Evolutionary conservation across 2,329 filamentous ascomycete species (phyloP).

Genomic region (Aspergillus quadricinctus): DNA sequence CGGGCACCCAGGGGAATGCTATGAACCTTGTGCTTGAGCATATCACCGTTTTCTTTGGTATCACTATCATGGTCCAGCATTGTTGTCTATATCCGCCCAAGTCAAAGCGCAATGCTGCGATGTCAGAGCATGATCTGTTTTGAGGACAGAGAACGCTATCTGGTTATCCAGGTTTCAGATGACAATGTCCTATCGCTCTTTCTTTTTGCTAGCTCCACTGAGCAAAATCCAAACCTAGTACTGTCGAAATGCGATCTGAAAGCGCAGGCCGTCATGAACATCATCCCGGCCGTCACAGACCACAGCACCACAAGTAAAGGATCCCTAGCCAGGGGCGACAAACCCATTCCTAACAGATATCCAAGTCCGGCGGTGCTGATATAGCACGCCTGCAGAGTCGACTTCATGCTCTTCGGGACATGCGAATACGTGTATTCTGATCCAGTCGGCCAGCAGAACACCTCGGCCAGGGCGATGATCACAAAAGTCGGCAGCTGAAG

Average conservation of each 20-base stretch:
- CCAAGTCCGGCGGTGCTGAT: conserved; percentile 7
- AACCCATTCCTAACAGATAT: neutral
- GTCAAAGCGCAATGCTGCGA: neutral
- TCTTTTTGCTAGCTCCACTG: neutral
- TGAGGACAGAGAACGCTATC: neutral
- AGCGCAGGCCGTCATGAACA: neutral
- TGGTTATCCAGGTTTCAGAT: no score
- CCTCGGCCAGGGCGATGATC: conserved; percentile 38
- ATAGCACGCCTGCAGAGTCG: conserved; percentile 26
- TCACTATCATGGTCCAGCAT: neutral
- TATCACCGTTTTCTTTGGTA: neutral
- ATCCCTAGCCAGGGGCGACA: neutral
- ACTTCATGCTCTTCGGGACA: conserved; percentile 40
- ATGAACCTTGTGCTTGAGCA: neutral
- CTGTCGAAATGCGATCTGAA: neutral
- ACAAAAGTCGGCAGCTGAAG: conserved; percentile 40
- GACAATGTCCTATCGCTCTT: no score
- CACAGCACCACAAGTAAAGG: neutral
- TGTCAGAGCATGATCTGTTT: neutral
- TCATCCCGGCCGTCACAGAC: neutral
- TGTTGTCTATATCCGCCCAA: neutral
- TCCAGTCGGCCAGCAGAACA: conserved; percentile 40
- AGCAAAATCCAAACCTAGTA: neutral
- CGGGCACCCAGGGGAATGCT: neutral
- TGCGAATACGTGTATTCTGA: conserved; percentile 44